Evolutionary conservation across 768 basidiomycete genomes (phyloP).

Genomic region (Collybiopsis confluens): DNA sequence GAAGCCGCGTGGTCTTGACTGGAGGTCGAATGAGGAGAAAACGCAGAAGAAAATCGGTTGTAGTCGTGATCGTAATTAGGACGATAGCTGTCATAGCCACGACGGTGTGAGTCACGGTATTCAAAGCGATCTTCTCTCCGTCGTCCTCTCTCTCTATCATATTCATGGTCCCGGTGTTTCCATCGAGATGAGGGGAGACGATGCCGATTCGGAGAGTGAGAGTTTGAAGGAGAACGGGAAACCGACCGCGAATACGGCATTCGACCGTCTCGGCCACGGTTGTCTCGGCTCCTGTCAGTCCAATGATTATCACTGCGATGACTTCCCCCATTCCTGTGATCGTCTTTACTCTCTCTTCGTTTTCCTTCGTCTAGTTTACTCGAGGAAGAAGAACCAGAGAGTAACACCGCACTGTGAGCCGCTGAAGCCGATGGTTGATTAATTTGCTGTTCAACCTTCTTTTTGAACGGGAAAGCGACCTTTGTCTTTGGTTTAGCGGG

Average conservation of each 20-base stretch:
- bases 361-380: constrained; percentile 41
- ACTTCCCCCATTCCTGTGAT: constrained; percentile 25
- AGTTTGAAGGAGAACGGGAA: constrained; percentile 35
- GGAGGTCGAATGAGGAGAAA: constrained; percentile 7
- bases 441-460: constrained; percentile 26
- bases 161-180: neutral
- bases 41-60: neutral
- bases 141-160: constrained; percentile 25
- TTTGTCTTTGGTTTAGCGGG: constrained; percentile 35
- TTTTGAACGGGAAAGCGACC: constrained; percentile 79
- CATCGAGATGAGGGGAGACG: constrained; percentile 30
- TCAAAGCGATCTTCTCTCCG: constrained; percentile 24
- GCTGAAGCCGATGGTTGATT: neutral
- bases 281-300: constrained; percentile 24
- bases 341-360: constrained; percentile 23
- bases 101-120: constrained; percentile 13
- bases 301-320: constrained; percentile 1
- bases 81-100: constrained; percentile 13
- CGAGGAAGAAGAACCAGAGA: constrained; percentile 2
- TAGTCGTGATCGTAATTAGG: neutral
- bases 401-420: neutral
- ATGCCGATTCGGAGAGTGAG: constrained; percentile 29
- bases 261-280: constrained; percentile 32
- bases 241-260: constrained; percentile 14
- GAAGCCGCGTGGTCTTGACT: too few relatives aligned